Conservation (phyloP, 1,284 basidiomycete genomes). For the Psilocybe mexicana region DNA sequence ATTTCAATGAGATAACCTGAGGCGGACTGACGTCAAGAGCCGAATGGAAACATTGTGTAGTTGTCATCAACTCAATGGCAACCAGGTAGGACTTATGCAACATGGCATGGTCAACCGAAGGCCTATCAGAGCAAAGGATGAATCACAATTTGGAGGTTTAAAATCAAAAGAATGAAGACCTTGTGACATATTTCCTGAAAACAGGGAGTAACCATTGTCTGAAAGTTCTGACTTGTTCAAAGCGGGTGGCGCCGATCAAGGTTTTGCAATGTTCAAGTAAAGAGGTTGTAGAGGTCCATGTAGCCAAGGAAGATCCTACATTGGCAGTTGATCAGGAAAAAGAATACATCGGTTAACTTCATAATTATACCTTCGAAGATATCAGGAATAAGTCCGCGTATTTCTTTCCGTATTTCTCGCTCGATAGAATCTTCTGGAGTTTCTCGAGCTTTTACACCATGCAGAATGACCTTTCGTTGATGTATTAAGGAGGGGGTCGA, state of each 20-base stretch:
- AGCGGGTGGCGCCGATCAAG: conserved; percentile 57
- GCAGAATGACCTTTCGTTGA: conserved; percentile 67
- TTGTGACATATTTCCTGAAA: conserved; percentile 51
- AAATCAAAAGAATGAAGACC: conserved; percentile 35
- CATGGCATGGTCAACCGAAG: conserved; percentile 16
- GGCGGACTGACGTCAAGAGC: conserved; percentile 59
- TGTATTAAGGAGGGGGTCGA: conserved; percentile 56
- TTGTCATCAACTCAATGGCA: conserved; percentile 59
- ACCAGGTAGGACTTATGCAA: conserved; percentile 57
- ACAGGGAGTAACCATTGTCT: conserved; percentile 71
- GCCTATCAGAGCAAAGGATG: conserved; percentile 4
- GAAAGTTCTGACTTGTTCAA: conserved; percentile 68
- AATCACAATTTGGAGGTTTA: not conserved
- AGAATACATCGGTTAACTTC: not conserved
- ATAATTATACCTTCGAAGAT: conserved; percentile 58
- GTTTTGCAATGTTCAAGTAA: conserved; percentile 46
- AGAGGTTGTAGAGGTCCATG: conserved; percentile 37
- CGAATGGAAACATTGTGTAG: conserved; percentile 61
- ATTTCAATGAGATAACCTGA: conserved; percentile 2
- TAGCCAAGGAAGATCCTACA: conserved; percentile 31
- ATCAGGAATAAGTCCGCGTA: conserved; percentile 63
- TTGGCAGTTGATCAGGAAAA: not conserved
- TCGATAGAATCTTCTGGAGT: conserved; percentile 70
- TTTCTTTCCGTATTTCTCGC: conserved; percentile 65
- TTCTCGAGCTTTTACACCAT: conserved; percentile 65